Evolutionary conservation across 1,139 yeast genomes (phyloP), one percentile per base, ranked within the genome.

Genomic region (Lodderomyces metapsilosis): DNA sequence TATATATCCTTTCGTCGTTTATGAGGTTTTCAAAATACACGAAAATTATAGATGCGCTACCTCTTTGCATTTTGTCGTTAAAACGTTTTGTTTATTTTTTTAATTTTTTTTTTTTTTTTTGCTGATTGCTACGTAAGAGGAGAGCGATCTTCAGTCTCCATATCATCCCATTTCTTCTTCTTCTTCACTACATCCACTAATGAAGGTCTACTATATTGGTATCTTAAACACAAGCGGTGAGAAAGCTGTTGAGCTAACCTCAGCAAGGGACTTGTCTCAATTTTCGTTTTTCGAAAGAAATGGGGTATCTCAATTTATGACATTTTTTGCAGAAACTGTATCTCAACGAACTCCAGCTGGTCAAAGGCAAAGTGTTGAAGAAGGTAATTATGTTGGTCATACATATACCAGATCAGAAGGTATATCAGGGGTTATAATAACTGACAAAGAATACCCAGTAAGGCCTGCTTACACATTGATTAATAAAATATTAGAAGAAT

Each of bases 401-500:
- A 92, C 92, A 0, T 92, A 86, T 61, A 83, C 91, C 20, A 78
- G 98, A 52, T 68, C 85, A 25, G 98, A 94, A 63, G 98, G 98
- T 1, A 61, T 92, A 38, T 86, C 95, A n/a, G 96, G 96, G 49
- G 96, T 92, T 22, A 69, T 92, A 46, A 87, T 94, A 60, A 82
- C 96, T 39, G 99, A 92, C 62, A 86, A 86, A 62, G 97, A 92
- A 54, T 92, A 92, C 64, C 98, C 98, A 2, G 91, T 88, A 16
- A 79, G 98, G 59, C 98, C 97, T n/a, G 98, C 97, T 1, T 92
- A 88, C 66, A 85, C 97, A 2, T 72, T 92, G 50, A 77, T 92
- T 57, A 92, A 91, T 75, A 92, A 89, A 69, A 71, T 92, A 17
- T 74, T 89, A 55, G 98, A 92, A 55, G 98, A 92, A 62, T 92